Conservation (phyloP, 768 basidiomycete species). For the Goffeauzyma gilvescens region DNA sequence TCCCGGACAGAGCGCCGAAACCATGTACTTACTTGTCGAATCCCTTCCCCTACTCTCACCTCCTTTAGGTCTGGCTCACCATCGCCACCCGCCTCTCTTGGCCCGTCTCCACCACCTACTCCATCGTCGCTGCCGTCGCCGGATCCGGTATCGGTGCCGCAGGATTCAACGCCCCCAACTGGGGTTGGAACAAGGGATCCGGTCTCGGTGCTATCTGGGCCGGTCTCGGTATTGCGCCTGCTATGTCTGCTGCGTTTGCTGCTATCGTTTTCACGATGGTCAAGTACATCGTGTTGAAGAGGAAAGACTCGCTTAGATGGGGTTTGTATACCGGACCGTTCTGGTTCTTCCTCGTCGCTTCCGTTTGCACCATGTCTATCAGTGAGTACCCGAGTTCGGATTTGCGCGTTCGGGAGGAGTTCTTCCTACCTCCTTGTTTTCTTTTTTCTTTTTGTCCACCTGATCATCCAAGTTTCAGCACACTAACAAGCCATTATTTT, state of each 20-base stretch:
- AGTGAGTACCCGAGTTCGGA: conserved; percentile 10
- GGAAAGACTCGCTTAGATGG: conserved; percentile 27
- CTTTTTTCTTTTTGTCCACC: not conserved
- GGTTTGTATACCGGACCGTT: conserved; percentile 28
- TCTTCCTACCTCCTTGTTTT: not conserved
- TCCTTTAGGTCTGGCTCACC: conserved; percentile 26
- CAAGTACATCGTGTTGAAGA: conserved; percentile 31
- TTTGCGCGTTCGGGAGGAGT: not conserved
- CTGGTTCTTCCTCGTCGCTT: conserved; percentile 27
- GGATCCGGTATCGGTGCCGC: conserved; percentile 35
- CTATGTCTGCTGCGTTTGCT: conserved; percentile 32
- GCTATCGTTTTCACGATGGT: conserved; percentile 28
- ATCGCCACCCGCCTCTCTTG: conserved; percentile 31
- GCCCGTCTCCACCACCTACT: conserved; percentile 37
- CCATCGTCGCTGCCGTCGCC: conserved; percentile 34
- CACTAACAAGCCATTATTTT: too few species aligned
- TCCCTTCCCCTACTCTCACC: too few species aligned
- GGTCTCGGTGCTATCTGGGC: conserved; percentile 33
- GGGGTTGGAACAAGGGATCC: conserved; percentile 36
- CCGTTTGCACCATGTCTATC: conserved; percentile 35
- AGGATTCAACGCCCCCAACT: conserved; percentile 32
- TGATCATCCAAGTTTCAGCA: too few species aligned
- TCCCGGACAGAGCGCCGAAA: too few species aligned
- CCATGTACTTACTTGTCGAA: too few species aligned
- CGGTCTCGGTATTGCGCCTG: conserved; percentile 30